Conservation (phyloP, 2,329 filamentous ascomycete genomes). For the Fusarium sp. region DNA sequence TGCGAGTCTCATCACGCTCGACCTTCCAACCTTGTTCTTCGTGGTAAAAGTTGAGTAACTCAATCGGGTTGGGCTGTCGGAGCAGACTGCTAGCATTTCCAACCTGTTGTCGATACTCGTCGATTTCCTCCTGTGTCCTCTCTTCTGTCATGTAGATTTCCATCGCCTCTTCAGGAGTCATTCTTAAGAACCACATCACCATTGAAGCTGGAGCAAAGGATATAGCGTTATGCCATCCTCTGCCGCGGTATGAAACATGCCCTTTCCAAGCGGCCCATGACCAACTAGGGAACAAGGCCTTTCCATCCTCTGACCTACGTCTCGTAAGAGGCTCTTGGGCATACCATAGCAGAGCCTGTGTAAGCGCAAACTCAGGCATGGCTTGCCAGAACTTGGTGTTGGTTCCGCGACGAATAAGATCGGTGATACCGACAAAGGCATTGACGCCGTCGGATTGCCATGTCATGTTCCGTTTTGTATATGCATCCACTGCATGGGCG, state of each 20-base stretch:
- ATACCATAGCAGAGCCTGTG: slow-evolving; percentile 16
- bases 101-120: background rate
- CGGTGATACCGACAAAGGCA: slow-evolving; percentile 29
- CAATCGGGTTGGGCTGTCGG: background rate
- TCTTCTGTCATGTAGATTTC: background rate
- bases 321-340: slow-evolving; percentile 16
- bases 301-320: slow-evolving; percentile 2
- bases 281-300: slow-evolving; percentile 21
- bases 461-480: slow-evolving; percentile 27
- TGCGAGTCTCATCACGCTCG: slow-evolving; percentile 6
- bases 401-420: slow-evolving; percentile 17
- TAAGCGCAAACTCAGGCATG: slow-evolving; percentile 21
- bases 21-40: slow-evolving; percentile 13
- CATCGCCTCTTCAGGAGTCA: slow-evolving; percentile 5
- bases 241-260: slow-evolving; percentile 12
- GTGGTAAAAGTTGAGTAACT: slow-evolving; percentile 10
- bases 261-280: slow-evolving; percentile 33
- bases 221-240: slow-evolving; percentile 25
- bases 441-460: slow-evolving; percentile 31
- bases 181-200: slow-evolving; percentile 7
- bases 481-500: slow-evolving; percentile 14
- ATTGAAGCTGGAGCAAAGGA: background rate
- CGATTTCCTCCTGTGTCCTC: slow-evolving; percentile 19
- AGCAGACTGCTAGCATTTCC: background rate
- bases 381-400: slow-evolving; percentile 35